phyloP scores from a whole-genome alignment of 2,329 filamentous ascomycete genomes.

The Mollisiaceae sp. region DNA sequence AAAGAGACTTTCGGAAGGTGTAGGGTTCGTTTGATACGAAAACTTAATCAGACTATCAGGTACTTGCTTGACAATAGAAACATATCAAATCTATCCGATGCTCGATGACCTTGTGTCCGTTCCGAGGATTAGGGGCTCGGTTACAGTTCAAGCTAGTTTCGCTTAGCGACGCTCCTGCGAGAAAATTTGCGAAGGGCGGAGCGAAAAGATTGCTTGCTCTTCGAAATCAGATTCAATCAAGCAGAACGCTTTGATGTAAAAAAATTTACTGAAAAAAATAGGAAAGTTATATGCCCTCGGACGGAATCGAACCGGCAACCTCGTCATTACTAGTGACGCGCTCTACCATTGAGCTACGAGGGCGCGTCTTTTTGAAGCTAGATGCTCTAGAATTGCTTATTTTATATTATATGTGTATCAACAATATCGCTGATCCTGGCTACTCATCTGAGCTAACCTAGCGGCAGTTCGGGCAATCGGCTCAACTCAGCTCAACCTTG shows the following conservation, averaged over 20 bases:
- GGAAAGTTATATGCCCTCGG: constrained; percentile 37
- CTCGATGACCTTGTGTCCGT: not conserved
- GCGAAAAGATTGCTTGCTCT: not conserved
- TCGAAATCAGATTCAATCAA: no score
- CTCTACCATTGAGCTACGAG: constrained; percentile 16
- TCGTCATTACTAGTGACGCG: constrained; percentile 46
- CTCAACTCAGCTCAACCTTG: not conserved
- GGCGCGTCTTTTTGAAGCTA: not conserved
- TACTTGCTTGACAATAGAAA: no score
- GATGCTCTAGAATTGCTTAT: not conserved
- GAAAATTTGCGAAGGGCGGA: not conserved
- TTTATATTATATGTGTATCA: not conserved
- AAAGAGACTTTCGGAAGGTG: no score
- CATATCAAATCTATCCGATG: no score
- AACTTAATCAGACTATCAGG: no score
- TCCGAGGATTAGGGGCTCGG: not conserved
- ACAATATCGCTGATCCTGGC: no score
- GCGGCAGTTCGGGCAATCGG: not conserved
- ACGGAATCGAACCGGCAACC: constrained; percentile 52
- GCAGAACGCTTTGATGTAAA: not conserved
- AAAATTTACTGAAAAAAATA: not conserved
- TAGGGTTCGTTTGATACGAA: no score
- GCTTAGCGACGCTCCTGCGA: not conserved
- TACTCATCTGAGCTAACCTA: no score
- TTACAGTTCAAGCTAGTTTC: not conserved